Evolutionary conservation across 306 rosid genomes (phyloP), one percentile per base, ranked within the genome.

Genomic region (Crotalaria pallida): DNA sequence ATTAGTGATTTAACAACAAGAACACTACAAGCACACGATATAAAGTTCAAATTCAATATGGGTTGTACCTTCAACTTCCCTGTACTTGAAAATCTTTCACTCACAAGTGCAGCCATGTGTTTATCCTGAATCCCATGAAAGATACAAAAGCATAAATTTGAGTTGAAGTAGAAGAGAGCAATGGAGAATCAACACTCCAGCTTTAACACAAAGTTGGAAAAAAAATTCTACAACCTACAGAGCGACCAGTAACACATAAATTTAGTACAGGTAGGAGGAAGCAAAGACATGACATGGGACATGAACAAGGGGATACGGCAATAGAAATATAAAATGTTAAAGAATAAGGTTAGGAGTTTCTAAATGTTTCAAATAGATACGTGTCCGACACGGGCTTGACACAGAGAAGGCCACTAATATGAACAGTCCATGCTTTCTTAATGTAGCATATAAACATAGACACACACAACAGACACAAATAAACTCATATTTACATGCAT

Each of bases 51-150:
- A 29, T 33, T 33, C 71, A 58, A 21, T 59, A 29, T 16, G 56
- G 58, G 48, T 10, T 43, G 65, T 85, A 93, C 98, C 92, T 88
- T 90, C 23, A 93, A 72, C 77, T 67, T 82, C 67, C 84, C 85
- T 3, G 92, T 85, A 58, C 77, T 71, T 7, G 81, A 74, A 83
- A 90, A 90, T 79, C 97, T 85, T 85, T 90, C 94, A 47, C 74
- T 78, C 72, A 87, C 97, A 0, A 88, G 88, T 62, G 87, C 84
- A 72, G 96, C 96, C 98, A 88, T 93, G 78, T 93, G 85, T 51
- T 85, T 81, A 79, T 90, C 98, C 96, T 88, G 60, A 73, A 80
- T 71, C 74, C 56, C 27, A 77, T 2, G 69, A 76, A 40, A 69
- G 31, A 27, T 12, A 22, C 10, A 67, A 66, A 75, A 77, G 19